phyloP scores from a whole-genome alignment of 768 basidiomycete genomes.

The Suillus sp. region DNA sequence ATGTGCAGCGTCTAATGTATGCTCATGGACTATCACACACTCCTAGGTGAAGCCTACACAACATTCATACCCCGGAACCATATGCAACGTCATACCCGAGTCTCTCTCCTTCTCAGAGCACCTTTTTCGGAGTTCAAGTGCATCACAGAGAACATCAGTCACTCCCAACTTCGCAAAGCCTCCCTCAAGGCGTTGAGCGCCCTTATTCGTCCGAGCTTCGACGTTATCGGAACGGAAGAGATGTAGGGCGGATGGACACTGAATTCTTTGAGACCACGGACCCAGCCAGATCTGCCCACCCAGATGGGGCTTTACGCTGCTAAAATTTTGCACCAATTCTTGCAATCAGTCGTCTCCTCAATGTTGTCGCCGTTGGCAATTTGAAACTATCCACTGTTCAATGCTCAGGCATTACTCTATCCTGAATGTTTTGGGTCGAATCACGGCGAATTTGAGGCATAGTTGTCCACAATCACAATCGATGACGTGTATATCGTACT shows the following conservation, averaged over 20 bases:
- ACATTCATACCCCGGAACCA: conserved; percentile 31
- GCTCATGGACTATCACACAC: neutral
- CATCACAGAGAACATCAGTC: conserved; percentile 13
- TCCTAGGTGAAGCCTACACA: too few species aligned
- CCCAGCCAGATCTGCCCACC: neutral
- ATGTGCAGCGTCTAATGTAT: neutral
- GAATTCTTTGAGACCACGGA: conserved; percentile 21
- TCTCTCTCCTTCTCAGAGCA: conserved; percentile 32
- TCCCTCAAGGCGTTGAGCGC: conserved; percentile 31
- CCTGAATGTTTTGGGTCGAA: neutral
- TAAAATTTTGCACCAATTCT: too few species aligned
- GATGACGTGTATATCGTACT: neutral
- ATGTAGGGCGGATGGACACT: conserved; percentile 37
- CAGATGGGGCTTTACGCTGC: neutral
- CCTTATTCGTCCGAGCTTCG: conserved; percentile 42
- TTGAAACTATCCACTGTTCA: neutral
- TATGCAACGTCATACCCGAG: conserved; percentile 53
- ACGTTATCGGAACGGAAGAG: conserved; percentile 43
- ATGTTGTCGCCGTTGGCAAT: neutral
- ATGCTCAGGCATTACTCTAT: neutral
- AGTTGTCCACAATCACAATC: neutral
- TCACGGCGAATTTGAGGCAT: neutral
- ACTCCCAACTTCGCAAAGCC: conserved; percentile 29
- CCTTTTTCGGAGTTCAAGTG: conserved; percentile 31
- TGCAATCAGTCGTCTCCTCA: too few species aligned